Evolutionary conservation across 305 asterid genomes (phyloP).

Genomic region (Nicotiana rustica): DNA sequence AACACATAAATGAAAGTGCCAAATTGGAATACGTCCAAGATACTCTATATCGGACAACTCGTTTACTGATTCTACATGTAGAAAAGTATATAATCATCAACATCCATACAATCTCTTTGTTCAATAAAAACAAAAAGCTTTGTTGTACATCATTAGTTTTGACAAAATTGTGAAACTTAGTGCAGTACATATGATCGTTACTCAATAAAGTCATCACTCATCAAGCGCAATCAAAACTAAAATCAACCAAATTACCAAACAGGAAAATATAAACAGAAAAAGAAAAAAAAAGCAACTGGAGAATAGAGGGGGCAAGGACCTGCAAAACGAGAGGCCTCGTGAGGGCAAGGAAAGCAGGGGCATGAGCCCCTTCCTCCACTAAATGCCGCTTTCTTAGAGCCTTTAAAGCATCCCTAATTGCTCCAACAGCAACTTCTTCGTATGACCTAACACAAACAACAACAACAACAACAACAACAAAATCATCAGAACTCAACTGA

Average conservation of each 20-base stretch:
- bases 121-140: neutral
- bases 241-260: constrained; percentile 20
- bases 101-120: neutral
- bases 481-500: neutral
- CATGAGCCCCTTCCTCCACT: constrained; percentile 92
- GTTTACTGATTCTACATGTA: neutral
- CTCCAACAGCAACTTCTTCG: constrained; percentile 60
- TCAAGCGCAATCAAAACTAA: neutral
- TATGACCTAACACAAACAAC: constrained; percentile 55
- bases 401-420: constrained; percentile 79
- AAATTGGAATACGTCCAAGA: neutral
- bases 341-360: constrained; percentile 82
- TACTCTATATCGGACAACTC: neutral
- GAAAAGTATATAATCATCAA: too few species aligned
- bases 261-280: neutral
- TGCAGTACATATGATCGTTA: neutral
- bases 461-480: neutral
- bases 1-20: neutral
- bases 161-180: neutral
- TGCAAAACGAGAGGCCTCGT: constrained; percentile 78
- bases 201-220: constrained; percentile 7
- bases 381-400: constrained; percentile 86
- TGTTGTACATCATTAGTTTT: neutral
- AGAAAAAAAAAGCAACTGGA: neutral
- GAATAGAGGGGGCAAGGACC: constrained; percentile 44